Conservation (phyloP, 495 filamentous ascomycete genomes). For the Penicillium bialowiezense region DNA sequence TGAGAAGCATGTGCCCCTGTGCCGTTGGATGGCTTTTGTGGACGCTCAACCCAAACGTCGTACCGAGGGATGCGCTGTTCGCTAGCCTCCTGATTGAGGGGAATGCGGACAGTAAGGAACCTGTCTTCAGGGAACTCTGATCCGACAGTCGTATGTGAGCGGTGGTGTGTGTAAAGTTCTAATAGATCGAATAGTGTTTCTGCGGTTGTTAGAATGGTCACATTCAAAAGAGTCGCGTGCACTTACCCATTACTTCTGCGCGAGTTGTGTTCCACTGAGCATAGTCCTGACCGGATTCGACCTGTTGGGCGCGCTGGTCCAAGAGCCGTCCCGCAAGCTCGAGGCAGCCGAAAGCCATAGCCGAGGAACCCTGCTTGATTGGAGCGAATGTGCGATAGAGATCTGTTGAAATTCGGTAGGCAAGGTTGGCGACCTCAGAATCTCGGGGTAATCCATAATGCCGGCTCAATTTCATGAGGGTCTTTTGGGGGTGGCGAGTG, state of each 20-base stretch:
- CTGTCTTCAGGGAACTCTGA: conserved; percentile 63
- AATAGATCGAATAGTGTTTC: conserved; percentile 84
- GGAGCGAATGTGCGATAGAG: conserved; percentile 90
- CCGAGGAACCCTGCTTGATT: conserved; percentile 76
- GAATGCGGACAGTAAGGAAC: conserved; percentile 81
- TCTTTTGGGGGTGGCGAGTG: conserved; percentile 81
- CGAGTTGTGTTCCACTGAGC: conserved; percentile 58
- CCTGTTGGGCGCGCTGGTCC: conserved; percentile 43
- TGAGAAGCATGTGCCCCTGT: not conserved
- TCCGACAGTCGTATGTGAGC: conserved; percentile 68
- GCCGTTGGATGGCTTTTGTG: conserved; percentile 5
- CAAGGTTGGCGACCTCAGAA: conserved; percentile 55
- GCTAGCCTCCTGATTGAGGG: conserved; percentile 72
- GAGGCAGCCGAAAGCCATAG: conserved; percentile 76
- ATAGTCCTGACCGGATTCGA: conserved; percentile 48
- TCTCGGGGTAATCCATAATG: conserved; percentile 47
- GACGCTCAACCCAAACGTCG: conserved; percentile 34
- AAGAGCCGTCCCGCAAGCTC: conserved; percentile 73
- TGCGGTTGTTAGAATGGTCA: conserved; percentile 18
- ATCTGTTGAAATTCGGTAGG: conserved; percentile 81
- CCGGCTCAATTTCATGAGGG: conserved; percentile 71
- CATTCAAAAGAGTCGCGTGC: not conserved
- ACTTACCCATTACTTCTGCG: conserved; percentile 65
- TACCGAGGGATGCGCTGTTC: conserved; percentile 52
- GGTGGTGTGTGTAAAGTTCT: conserved; percentile 84